Evolutionary conservation across 2,329 filamentous ascomycete genomes (phyloP), one percentile per base, ranked within the genome.

Genomic region (Nothophoma quercina): DNA sequence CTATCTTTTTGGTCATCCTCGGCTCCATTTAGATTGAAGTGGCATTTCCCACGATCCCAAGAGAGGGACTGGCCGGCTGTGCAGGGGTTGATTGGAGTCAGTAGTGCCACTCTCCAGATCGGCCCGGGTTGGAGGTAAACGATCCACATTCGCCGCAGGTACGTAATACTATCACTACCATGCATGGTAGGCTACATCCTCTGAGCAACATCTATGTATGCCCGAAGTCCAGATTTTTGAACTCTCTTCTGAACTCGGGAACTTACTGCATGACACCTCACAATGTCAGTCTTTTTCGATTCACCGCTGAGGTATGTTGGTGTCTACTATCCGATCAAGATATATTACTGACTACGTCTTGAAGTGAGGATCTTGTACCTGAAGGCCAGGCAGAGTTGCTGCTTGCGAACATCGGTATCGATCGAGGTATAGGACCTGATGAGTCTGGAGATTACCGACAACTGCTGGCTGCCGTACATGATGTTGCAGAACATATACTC

Each of bases 381-480:
- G 60, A 60, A 48, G 64, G 63, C 7, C 64, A 68, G 16, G 64
- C 56, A 28, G 65, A 69, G 39, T 22, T 56, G 19, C 55, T 64
- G 9, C 40, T 69, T 13, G 46, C 51, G 10, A 60, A 50, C 15
- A 64, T 69, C 44, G 64, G 66, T 4, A 55, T 69, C 34, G 59
- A 52, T 30, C 46, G 62, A 9, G 63, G 63, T 18, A 23, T 79
- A 78, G 35, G 53, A 26, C 16, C 54, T 18, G 19, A 39, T 33
- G 78, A 83, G 45, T 75, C 66, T 36, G 65, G 65, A 16, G 79
- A 83, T 52, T 83, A 81, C 50, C 70, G 77, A 16, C 75, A 76
- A 8, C 74, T 83, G 1, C 71, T 83, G 0, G 79, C 80, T 15
- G 81, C 80, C 1, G 76, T 82, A 0, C 80, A 83, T 49, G 80